These are phyloP conservation scores for Carpinus viminea DNA, from an alignment of 306 rosid genomes.

Conservation along the genomic window DNA sequence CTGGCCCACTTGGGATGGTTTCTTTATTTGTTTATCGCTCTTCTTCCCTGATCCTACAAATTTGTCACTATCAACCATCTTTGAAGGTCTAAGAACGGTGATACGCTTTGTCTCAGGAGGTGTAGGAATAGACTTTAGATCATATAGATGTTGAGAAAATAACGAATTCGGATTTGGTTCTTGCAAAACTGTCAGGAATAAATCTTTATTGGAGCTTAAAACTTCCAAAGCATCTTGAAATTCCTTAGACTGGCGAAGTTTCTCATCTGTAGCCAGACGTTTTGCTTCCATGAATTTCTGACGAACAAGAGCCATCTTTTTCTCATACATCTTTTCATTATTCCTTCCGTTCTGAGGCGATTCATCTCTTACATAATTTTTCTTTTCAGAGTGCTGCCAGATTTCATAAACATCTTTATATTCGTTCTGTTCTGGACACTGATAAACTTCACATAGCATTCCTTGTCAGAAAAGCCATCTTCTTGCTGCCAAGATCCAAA, in stretches of 20 bases:
- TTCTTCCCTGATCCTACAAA: constrained; percentile 41
- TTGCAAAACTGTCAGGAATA: constrained; percentile 64
- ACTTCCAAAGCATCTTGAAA: constrained; percentile 80
- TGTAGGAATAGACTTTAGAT: constrained; percentile 49
- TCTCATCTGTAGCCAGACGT: constrained; percentile 62
- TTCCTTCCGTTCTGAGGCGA: constrained; percentile 63
- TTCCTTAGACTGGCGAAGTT: constrained; percentile 64
- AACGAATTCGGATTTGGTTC: constrained; percentile 54
- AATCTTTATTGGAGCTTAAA: constrained; percentile 77
- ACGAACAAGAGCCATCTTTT: constrained; percentile 70
- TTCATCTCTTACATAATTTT: constrained; percentile 49
- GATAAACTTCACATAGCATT: constrained; percentile 50
- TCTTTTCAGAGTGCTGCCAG: constrained; percentile 67
- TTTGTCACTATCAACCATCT: constrained; percentile 57
- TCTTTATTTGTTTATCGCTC: constrained; percentile 46
- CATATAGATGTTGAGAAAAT: constrained; percentile 56
- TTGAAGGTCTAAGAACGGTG: constrained; percentile 84
- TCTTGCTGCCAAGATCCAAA: constrained; percentile 51
- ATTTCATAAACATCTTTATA: constrained; percentile 64
- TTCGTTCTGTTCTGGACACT: constrained; percentile 42
- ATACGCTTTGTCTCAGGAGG: constrained; percentile 63
- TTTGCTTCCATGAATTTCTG: constrained; percentile 77
- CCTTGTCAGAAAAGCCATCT: constrained; percentile 50
- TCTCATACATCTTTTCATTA: constrained; percentile 47
- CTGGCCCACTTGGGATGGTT: constrained; percentile 42